phyloP scores from a whole-genome alignment of 2,329 filamentous ascomycete species.

The Pseudogymnoascus sp. region DNA sequence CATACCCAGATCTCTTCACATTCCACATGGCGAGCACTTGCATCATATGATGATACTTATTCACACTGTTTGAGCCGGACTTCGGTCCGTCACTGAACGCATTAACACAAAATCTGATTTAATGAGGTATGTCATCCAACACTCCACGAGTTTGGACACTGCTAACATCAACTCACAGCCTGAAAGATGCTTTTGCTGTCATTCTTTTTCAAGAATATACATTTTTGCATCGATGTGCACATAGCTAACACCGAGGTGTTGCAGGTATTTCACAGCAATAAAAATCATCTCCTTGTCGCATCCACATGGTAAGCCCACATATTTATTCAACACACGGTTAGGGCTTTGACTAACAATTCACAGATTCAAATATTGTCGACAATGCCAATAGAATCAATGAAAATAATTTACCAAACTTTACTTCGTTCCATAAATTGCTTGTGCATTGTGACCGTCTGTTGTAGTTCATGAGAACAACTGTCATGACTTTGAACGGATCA shows the following conservation, averaged over 20 bases:
- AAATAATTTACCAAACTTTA: background rate
- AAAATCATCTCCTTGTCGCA: background rate
- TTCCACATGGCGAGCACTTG: conserved; percentile 17
- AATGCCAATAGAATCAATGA: background rate
- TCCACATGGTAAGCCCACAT: conserved; percentile 14
- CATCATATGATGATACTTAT: conserved; percentile 34
- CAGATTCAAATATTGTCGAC: background rate
- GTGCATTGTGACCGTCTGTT: background rate
- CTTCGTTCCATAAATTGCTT: background rate
- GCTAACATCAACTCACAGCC: conserved; percentile 21
- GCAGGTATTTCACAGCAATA: conserved; percentile 15
- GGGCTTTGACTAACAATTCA: background rate
- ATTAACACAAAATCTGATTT: conserved; percentile 36
- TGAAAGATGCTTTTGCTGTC: conserved; percentile 27
- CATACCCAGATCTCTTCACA: conserved; percentile 13
- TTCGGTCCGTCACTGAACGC: conserved; percentile 29
- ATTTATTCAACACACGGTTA: background rate
- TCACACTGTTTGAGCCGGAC: conserved; percentile 35
- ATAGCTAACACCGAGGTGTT: conserved; percentile 19
- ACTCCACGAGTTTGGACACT: background rate
- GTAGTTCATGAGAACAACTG: background rate
- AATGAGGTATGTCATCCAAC: conserved; percentile 32
- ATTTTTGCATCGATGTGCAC: conserved; percentile 7
- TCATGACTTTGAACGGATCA: background rate
- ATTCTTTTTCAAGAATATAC: conserved; percentile 13